A percentile compares a stretch with the other conserved stretches of the same genome.
Evolutionary conservation across 257 asterid species (phyloP).

Genomic region (Scutellaria minor): DNA sequence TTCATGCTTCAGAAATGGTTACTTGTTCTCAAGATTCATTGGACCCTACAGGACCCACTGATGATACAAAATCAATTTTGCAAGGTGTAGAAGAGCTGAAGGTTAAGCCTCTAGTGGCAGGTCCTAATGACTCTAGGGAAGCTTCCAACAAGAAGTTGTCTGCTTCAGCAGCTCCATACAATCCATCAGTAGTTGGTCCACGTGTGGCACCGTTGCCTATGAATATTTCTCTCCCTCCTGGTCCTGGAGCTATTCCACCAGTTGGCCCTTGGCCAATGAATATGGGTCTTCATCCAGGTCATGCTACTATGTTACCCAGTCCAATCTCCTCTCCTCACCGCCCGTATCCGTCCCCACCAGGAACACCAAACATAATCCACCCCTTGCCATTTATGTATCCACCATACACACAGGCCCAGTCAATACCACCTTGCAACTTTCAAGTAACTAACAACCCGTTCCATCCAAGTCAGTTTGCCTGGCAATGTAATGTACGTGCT

Average conservation of each 20-base stretch:
- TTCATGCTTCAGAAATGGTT: conserved; percentile 44
- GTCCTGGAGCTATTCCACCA: conserved; percentile 65
- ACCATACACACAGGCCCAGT: conserved; percentile 73
- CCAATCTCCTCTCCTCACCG: conserved; percentile 89
- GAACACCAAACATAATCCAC: conserved; percentile 88
- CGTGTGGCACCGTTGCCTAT: conserved; percentile 70
- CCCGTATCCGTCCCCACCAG: conserved; percentile 88
- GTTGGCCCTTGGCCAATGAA: conserved; percentile 88
- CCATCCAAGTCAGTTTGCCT: conserved; percentile 76
- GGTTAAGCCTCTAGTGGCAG: conserved; percentile 43
- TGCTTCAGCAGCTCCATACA: conserved; percentile 96
- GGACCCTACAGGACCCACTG: conserved; percentile 35
- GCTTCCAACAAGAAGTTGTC: conserved; percentile 76
- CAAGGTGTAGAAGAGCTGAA: conserved; percentile 56
- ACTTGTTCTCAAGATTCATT: conserved; percentile 45
- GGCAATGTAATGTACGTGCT: conserved; percentile 75
- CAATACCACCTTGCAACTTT: conserved; percentile 63
- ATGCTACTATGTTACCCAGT: conserved; percentile 65
- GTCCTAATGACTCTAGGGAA: conserved; percentile 63
- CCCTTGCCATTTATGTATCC: conserved; percentile 89
- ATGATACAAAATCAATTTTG: conserved; percentile 41
- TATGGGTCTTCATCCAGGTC: conserved; percentile 86
- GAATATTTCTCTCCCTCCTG: conserved; percentile 62
- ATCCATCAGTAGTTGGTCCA: conserved; percentile 68
- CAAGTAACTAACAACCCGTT: conserved; percentile 67